Evolutionary conservation across 2,329 filamentous ascomycete genomes (phyloP).

Genomic region (Aspergillus sp.): DNA sequence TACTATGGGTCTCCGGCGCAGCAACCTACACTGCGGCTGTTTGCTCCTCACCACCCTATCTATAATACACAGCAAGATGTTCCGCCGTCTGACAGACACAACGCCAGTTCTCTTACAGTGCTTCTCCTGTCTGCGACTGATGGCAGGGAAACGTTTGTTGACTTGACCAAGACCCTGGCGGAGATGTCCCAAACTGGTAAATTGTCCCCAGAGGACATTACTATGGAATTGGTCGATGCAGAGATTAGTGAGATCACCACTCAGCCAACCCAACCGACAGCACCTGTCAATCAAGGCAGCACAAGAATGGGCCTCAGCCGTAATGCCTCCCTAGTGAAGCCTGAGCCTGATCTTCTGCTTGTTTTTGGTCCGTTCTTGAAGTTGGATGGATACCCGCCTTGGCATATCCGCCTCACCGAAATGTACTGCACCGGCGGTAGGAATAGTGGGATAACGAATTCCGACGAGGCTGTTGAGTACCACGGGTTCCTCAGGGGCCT

Average conservation of each 20-base stretch:
- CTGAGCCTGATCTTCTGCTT: constrained; percentile 85
- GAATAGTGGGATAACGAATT: constrained; percentile 38
- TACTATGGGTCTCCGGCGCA: constrained; percentile 75
- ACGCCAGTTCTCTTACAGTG: constrained; percentile 54
- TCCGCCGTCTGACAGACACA: constrained; percentile 24
- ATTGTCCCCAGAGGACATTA: constrained; percentile 78
- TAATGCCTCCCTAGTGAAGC: constrained; percentile 60
- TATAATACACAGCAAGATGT: constrained; percentile 27
- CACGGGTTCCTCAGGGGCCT: constrained; percentile 87
- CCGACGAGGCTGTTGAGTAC: constrained; percentile 69
- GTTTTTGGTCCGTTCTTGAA: constrained; percentile 82
- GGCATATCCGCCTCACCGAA: constrained; percentile 93
- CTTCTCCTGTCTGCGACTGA: constrained; percentile 85
- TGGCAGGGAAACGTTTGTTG: constrained; percentile 88
- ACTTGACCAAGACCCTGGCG: constrained; percentile 88
- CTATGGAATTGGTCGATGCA: constrained; percentile 80
- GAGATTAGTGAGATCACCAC: constrained; percentile 68
- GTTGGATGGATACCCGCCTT: constrained; percentile 89
- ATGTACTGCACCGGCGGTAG: constrained; percentile 68
- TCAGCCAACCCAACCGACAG: constrained; percentile 27
- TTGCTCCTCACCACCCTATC: constrained; percentile 68
- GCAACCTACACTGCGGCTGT: constrained; percentile 70
- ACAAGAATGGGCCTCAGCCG: background rate
- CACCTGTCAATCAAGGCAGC: constrained; percentile 3
- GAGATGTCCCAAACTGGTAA: constrained; percentile 94